Evolutionary conservation across 2,329 filamentous ascomycete species (phyloP).

Genomic region (Penicillium sumatraense): DNA sequence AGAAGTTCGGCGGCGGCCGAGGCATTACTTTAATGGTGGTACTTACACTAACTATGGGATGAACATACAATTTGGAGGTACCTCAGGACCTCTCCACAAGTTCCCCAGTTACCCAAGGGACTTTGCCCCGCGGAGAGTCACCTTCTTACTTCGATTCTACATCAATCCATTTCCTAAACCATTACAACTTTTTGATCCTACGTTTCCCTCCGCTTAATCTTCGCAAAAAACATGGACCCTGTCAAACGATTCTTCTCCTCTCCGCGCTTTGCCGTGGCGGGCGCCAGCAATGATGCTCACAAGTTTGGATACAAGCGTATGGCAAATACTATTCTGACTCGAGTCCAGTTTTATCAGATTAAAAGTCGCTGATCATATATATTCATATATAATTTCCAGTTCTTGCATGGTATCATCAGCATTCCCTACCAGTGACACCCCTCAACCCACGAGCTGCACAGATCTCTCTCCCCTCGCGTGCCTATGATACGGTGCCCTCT

Average conservation of each 20-base stretch:
- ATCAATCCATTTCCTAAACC: background rate
- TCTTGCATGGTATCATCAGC: conserved; percentile 84
- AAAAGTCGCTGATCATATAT: conserved; percentile 1
- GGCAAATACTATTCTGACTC: conserved; percentile 22
- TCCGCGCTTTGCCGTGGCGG: conserved; percentile 82
- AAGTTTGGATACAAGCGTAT: conserved; percentile 90
- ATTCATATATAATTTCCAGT: conserved; percentile 58
- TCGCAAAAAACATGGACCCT: conserved; percentile 44
- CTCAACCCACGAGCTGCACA: conserved; percentile 74
- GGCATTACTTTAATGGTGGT: background rate
- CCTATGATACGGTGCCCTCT: conserved; percentile 68
- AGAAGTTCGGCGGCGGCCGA: conserved; percentile 24
- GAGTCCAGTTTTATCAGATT: conserved; percentile 6
- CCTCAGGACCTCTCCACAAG: background rate
- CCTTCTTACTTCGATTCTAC: background rate
- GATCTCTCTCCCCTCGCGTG: conserved; percentile 65
- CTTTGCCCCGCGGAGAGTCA: background rate
- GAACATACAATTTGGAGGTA: background rate
- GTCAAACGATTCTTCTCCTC: conserved; percentile 80
- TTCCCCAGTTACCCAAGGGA: background rate
- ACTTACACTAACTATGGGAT: background rate
- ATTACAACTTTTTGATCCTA: background rate
- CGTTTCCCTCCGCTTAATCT: background rate
- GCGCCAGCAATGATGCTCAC: conserved; percentile 79
- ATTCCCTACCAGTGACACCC: conserved; percentile 76